Base-by-base conservation (phyloP, 1,284 basidiomycete species). In the Ganoderma multipileum region DNA sequence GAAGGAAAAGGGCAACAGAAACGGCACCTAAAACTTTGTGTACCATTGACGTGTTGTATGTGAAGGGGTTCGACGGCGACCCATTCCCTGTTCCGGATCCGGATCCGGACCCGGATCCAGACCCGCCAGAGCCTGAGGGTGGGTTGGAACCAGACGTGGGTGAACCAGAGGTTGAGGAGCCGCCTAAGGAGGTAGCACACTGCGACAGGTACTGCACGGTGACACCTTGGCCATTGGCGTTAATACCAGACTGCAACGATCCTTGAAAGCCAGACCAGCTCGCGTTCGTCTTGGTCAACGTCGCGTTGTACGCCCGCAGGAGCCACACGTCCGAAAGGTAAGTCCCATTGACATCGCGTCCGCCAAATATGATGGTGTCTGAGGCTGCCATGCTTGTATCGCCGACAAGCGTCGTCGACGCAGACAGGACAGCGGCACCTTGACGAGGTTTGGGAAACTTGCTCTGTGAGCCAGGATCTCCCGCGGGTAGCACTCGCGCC, bases 301-400 rank as follows among this genome's bases (percentile, higher is more conserved):
- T 79, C 9, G 82, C 91, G 67, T 84, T 83, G 77, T 94, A 94
- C 2, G 91, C 86, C 63, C 93, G 83, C 69, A 95, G 82, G 20
- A 95, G 77, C 93, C 93, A 95, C 11, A 95, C 76, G 63, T 95
- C 93, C 55, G 87, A 84, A 3, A 93, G 82, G 75, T 92, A 90
- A 52, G 83, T 86, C 23, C 93, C 93, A 64, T 81, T 77, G 42
- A 83, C 81, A 77, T 93, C 91, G 73, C 86, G 85, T 33, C 93
- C 93, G 58, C 93, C 93, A 74, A 92, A 95, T 14, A 95, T 86
- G 60, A 95, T 84, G n/a, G 87, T 91, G 76, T 95, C 93, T 33
- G 91, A 84, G 41, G 85, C 87, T n/a, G 75, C 74, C 41, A 75
- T 77, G 28, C 85, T 83, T 44, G 84, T 80, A 11, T 74, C 73